A percentile compares a stretch with the other conserved stretches of the same genome.
Evolutionary conservation across 1,139 yeast genomes (phyloP).

Genomic region (Blastobotrys raffinosifermentans): DNA sequence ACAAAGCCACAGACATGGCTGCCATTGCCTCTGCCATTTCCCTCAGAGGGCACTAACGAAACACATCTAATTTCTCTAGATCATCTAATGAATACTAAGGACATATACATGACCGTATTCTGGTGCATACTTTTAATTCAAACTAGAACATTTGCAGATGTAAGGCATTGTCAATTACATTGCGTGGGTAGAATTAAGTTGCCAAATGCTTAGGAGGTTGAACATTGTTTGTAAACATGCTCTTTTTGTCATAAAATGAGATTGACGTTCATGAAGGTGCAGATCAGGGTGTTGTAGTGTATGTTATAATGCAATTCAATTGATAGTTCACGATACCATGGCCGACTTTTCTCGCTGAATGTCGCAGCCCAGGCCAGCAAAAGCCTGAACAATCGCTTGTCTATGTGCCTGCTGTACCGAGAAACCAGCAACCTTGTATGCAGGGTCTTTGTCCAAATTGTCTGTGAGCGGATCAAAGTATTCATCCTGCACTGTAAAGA

Average conservation of each 20-base stretch:
- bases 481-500: constrained; percentile 41
- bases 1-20: constrained; percentile 1
- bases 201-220: too few relatives aligned
- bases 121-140: too few relatives aligned
- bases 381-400: constrained; percentile 80
- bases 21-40: constrained; percentile 14
- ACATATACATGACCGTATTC: too few relatives aligned
- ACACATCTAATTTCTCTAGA: too few relatives aligned
- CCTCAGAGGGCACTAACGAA: constrained; percentile 15
- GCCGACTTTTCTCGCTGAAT: constrained; percentile 56
- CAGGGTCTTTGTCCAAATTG: constrained; percentile 56
- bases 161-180: too few relatives aligned
- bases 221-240: too few relatives aligned
- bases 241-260: too few relatives aligned
- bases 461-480: constrained; percentile 59
- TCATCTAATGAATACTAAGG: too few relatives aligned
- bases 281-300: neutral
- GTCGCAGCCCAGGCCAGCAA: constrained; percentile 79
- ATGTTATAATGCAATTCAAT: too few relatives aligned
- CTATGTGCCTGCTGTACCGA: constrained; percentile 61
- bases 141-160: too few relatives aligned
- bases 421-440: constrained; percentile 84
- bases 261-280: neutral
- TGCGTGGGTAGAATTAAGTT: too few relatives aligned
- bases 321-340: too few relatives aligned